Conservation (phyloP, 2,329 filamentous ascomycete species). For the Hypoxylon sp. region DNA sequence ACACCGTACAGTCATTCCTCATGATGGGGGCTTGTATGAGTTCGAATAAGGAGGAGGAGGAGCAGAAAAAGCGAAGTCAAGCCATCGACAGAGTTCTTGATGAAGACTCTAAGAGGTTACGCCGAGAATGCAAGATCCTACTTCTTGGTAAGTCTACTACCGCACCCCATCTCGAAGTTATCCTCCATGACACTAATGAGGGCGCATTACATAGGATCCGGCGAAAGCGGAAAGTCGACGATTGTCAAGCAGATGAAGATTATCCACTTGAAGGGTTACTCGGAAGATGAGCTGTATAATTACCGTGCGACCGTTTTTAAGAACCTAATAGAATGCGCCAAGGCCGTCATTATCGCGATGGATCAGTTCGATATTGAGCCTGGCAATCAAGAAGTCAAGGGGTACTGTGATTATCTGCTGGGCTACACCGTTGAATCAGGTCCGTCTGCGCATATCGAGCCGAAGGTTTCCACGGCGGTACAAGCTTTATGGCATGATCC, state of each 20-base stretch:
- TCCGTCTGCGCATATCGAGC: conserved; percentile 85
- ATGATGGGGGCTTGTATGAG: conserved; percentile 95
- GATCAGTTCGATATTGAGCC: conserved; percentile 90
- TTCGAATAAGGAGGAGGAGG: conserved; percentile 84
- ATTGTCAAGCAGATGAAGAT: conserved; percentile 99
- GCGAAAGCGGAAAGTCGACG: conserved; percentile 98
- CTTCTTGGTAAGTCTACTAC: conserved; percentile 76
- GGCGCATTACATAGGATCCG: conserved; percentile 71
- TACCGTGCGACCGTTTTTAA: conserved; percentile 98
- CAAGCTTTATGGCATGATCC: conserved; percentile 91
- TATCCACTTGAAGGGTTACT: conserved; percentile 98
- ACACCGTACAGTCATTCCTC: conserved; percentile 30
- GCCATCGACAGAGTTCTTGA: conserved; percentile 94
- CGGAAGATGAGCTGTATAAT: conserved; percentile 89
- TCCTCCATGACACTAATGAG: conserved; percentile 31
- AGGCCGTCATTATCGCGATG: conserved; percentile 91
- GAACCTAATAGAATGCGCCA: conserved; percentile 96
- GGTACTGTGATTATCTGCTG: conserved; percentile 81
- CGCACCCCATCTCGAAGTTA: not conserved
- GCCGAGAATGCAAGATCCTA: conserved; percentile 98
- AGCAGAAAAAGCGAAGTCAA: conserved; percentile 96
- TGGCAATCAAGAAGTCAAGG: conserved; percentile 75
- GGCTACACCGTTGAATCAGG: conserved; percentile 93
- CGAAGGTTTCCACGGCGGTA: conserved; percentile 83
- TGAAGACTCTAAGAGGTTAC: conserved; percentile 91